Conservation (phyloP, 1,284 basidiomycete species). For the Trametes hirsuta region DNA sequence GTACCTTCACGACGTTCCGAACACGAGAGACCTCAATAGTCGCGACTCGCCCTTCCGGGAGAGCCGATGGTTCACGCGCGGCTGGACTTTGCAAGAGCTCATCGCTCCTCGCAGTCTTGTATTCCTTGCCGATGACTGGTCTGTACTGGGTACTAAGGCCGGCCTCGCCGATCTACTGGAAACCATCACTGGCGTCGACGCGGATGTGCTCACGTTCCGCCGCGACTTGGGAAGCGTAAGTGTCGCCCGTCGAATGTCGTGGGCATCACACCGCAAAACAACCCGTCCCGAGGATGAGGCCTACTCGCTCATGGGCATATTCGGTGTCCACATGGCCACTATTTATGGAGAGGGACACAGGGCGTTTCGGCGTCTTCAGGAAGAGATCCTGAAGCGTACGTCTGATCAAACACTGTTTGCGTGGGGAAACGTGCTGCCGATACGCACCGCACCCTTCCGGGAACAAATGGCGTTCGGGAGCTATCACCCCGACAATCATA, state of each 20-base stretch:
- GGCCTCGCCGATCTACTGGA: constrained; percentile 20
- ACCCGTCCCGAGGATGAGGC: constrained; percentile 23
- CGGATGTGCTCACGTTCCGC: constrained; percentile 22
- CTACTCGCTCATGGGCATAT: constrained; percentile 25
- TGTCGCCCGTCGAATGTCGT: constrained; percentile 24
- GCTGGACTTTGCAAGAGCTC: constrained; percentile 25
- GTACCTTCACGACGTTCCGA: constrained; percentile 4
- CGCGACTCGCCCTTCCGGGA: not conserved
- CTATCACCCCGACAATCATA: constrained; percentile 20
- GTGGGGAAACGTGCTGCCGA: constrained; percentile 20
- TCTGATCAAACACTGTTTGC: constrained; percentile 24
- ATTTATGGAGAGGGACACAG: constrained; percentile 23
- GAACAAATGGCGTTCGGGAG: constrained; percentile 12
- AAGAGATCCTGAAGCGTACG: constrained; percentile 21
- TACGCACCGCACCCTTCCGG: constrained; percentile 11
- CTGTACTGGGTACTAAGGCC: constrained; percentile 19
- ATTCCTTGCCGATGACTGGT: constrained; percentile 20
- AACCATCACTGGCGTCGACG: constrained; percentile 20
- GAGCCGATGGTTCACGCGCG: constrained; percentile 24
- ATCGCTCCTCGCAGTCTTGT: constrained; percentile 20
- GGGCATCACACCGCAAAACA: constrained; percentile 18
- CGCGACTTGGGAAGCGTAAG: constrained; percentile 17
- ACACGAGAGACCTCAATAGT: not conserved
- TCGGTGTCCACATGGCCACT: constrained; percentile 22
- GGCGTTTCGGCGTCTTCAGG: constrained; percentile 19